These are phyloP conservation scores for Fragilaria crotonensis DNA, from an alignment of 108 stramenopile species.

Conservation along the genomic window DNA sequence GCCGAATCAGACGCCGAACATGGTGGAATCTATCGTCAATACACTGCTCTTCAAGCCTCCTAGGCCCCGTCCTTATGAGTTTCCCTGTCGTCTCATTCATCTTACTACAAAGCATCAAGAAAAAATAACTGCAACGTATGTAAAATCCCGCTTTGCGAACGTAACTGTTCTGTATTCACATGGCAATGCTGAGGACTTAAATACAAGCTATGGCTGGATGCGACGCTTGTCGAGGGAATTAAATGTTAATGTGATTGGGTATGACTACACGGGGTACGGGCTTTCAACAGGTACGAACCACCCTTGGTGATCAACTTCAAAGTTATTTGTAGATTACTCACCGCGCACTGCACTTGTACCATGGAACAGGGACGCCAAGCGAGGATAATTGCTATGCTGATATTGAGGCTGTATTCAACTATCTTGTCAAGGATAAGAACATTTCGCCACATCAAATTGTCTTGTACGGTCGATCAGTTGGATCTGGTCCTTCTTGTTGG, in stretches of 20 bases:
- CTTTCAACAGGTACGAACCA: conserved; percentile 12
- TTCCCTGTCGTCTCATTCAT: background rate
- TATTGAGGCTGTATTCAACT: conserved; percentile 60
- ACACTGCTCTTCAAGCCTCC: conserved; percentile 10
- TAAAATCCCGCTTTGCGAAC: conserved; percentile 25
- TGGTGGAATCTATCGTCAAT: conserved; percentile 9
- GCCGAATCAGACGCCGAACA: too few relatives aligned
- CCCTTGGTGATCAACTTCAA: background rate
- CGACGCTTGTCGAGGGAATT: conserved; percentile 17
- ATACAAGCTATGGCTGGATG: conserved; percentile 42
- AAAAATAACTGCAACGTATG: conserved; percentile 38
- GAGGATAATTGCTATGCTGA: conserved; percentile 65
- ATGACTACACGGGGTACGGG: conserved; percentile 82
- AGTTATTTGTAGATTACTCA: conserved; percentile 9
- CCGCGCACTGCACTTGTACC: conserved; percentile 13
- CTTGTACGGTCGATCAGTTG: conserved; percentile 58
- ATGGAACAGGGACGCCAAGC: conserved; percentile 26
- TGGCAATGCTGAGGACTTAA: conserved; percentile 77
- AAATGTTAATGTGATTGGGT: conserved; percentile 74
- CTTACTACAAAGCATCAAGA: background rate
- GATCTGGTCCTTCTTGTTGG: conserved; percentile 73
- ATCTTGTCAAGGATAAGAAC: conserved; percentile 34
- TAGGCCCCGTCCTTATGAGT: conserved; percentile 2
- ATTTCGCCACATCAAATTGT: conserved; percentile 52
- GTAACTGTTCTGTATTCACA: conserved; percentile 61